Base-by-base conservation (phyloP, 140 eudicot species). In the Anethum foeniculum region DNA sequence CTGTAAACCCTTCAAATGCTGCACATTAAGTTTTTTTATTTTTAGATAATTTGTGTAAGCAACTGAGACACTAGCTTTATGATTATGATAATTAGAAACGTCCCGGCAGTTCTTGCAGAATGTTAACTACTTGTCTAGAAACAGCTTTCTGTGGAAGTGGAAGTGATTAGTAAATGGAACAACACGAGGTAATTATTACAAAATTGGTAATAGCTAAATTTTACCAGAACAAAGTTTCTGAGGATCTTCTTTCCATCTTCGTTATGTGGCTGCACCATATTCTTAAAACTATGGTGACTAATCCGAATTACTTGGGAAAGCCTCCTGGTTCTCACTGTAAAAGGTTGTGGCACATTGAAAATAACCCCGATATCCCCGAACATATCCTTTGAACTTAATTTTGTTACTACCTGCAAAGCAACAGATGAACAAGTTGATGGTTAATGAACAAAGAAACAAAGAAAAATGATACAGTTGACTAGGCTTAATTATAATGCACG, bases 301-400 rank as follows among this genome's bases (percentile, higher is more conserved):
- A 93, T 91, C 81, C 96, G 81, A 77, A 93, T 89, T 38, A 93
- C 98, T 87, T 93, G 98, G 41, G 94, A 93, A 81, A 93, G 94
- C 84, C 92, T 86, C 85, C 81, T 91, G 86, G 94, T 93, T 87
- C 96, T 89, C 82, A 93, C 94, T 12, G 96, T 93, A 84, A 93
- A 93, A 69, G 98, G 98, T 81, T 93, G 98, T 72, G 98, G 98
- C 52, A 83, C 82, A 87, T 93, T 93, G 85, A 93, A 86, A 76
- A 93, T 88, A 32, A 93, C 98, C 83, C 96, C 98, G 78, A 91
- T 84, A 85, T 93, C 98, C 27, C 98, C 98, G 30, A 89, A 88
- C 89, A 91, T 88, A 28, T 89, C 94, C 81, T 86, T 90, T 34
- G 98, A 85, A 71, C 84, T 90, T 86, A 86, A 80, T 80, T 85